Evolutionary conservation across 78 protist species (phyloP).

Genomic region (Andalucia godoyi): DNA sequence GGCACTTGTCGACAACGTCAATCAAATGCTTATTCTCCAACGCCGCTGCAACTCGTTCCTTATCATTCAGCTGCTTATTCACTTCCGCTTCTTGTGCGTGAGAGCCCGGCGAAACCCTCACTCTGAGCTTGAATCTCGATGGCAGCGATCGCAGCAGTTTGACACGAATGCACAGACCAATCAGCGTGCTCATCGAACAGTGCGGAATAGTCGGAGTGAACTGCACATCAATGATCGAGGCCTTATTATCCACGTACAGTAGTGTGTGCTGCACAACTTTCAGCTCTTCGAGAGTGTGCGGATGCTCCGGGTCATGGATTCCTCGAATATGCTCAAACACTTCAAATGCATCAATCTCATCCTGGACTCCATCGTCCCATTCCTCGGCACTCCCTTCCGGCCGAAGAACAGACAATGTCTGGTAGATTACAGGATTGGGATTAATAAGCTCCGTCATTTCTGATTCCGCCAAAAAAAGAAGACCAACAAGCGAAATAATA

Average conservation of each 20-base stretch:
- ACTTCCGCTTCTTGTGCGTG: constrained; percentile 28
- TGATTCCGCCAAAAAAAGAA: no score
- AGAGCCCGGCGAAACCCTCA: constrained; percentile 27
- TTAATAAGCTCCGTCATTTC: constrained; percentile 11
- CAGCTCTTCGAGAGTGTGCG: constrained; percentile 79
- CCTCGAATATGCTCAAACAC: constrained; percentile 31
- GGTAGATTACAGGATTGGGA: constrained; percentile 12
- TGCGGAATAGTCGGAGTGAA: constrained; percentile 86
- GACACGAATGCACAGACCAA: constrained; percentile 75
- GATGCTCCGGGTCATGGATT: constrained; percentile 90
- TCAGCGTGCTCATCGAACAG: constrained; percentile 81
- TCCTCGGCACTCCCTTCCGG: background rate
- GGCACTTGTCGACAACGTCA: constrained; percentile 38
- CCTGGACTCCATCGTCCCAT: constrained; percentile 5
- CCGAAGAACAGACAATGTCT: background rate
- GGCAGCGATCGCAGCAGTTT: constrained; percentile 65
- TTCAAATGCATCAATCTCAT: constrained; percentile 32
- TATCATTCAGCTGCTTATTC: constrained; percentile 84
- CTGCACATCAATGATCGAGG: constrained; percentile 10
- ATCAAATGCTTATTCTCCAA: constrained; percentile 42
- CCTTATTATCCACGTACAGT: constrained; percentile 32
- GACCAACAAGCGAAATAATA: no score
- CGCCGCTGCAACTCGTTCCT: constrained; percentile 83
- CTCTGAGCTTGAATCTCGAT: constrained; percentile 41
- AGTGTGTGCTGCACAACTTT: constrained; percentile 11